Evolutionary conservation across 169 alveolate genomes (phyloP).

Genomic region (Plasmodium gonderi): DNA sequence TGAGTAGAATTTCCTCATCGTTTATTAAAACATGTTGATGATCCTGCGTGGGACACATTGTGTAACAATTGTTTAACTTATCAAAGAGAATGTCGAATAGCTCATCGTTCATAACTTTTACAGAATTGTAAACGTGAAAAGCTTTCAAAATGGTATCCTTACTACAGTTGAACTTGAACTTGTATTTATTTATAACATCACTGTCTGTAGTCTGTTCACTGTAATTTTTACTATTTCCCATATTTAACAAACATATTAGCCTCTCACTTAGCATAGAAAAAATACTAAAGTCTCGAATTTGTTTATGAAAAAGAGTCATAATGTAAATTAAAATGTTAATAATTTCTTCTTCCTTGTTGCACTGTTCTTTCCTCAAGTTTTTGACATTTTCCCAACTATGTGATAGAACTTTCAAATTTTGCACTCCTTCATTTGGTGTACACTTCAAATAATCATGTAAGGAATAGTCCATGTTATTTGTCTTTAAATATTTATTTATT

Average conservation of each 20-base stretch:
- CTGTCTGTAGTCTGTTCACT: background rate
- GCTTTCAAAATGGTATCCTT: conserved; percentile 18
- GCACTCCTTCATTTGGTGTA: background rate
- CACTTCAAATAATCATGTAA: conserved; percentile 17
- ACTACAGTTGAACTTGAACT: background rate
- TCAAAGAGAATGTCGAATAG: conserved; percentile 17
- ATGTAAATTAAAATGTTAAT: conserved; percentile 23
- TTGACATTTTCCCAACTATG: background rate
- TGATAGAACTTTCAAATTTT: no score
- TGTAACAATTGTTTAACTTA: conserved; percentile 17
- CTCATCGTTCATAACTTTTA: conserved; percentile 49
- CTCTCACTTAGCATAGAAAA: conserved; percentile 42
- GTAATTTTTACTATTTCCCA: background rate
- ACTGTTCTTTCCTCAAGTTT: background rate
- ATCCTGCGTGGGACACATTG: background rate
- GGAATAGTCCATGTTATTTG: conserved; percentile 35
- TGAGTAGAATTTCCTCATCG: conserved; percentile 23
- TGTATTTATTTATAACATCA: background rate
- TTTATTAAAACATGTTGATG: background rate
- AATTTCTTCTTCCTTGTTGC: conserved; percentile 13
- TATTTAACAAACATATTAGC: conserved; percentile 2
- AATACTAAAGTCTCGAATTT: conserved; percentile 14
- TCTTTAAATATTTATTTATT: conserved; percentile 40
- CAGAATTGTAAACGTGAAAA: conserved; percentile 24
- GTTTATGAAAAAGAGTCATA: conserved; percentile 26